Evolutionary conservation across 2,329 filamentous ascomycete genomes (phyloP).

Genomic region (Fusarium nodosum): DNA sequence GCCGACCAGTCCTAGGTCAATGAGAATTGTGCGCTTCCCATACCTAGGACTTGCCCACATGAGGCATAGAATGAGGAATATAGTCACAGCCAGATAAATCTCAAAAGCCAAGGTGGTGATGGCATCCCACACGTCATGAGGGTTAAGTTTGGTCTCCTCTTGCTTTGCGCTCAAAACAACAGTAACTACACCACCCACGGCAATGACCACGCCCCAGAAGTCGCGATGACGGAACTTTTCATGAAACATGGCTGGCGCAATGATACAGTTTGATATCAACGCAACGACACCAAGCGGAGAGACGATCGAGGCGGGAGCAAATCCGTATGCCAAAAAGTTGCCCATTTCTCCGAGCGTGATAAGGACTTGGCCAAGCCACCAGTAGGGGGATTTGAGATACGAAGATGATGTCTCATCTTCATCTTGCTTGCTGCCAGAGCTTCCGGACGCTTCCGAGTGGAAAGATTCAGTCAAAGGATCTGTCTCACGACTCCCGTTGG

Average conservation of each 20-base stretch:
- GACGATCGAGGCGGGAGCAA: conserved; percentile 96
- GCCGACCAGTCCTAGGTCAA: conserved; percentile 93
- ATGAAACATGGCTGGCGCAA: conserved; percentile 93
- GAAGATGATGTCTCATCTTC: conserved; percentile 67
- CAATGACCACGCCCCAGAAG: conserved; percentile 87
- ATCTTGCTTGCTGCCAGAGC: conserved; percentile 43
- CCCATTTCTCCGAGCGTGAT: conserved; percentile 95
- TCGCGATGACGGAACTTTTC: conserved; percentile 89
- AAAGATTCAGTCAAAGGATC: conserved; percentile 67
- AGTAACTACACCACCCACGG: conserved; percentile 88
- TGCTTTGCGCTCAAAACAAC: conserved; percentile 93
- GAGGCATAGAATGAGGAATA: conserved; percentile 78
- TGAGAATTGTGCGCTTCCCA: conserved; percentile 87
- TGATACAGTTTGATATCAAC: conserved; percentile 94
- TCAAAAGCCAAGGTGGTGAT: conserved; percentile 92
- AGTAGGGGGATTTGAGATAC: conserved; percentile 92
- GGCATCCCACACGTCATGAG: conserved; percentile 88
- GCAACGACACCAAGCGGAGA: conserved; percentile 97
- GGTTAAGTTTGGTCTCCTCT: conserved; percentile 90
- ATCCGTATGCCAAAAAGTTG: conserved; percentile 97
- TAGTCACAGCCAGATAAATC: conserved; percentile 85
- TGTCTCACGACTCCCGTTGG: conserved; percentile 59
- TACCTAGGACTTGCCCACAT: conserved; percentile 88
- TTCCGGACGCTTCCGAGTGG: conserved; percentile 55
- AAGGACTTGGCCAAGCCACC: conserved; percentile 94